Evolutionary conservation across 305 asterid species (phyloP).

Genomic region (Fraxinus angustifolia): DNA sequence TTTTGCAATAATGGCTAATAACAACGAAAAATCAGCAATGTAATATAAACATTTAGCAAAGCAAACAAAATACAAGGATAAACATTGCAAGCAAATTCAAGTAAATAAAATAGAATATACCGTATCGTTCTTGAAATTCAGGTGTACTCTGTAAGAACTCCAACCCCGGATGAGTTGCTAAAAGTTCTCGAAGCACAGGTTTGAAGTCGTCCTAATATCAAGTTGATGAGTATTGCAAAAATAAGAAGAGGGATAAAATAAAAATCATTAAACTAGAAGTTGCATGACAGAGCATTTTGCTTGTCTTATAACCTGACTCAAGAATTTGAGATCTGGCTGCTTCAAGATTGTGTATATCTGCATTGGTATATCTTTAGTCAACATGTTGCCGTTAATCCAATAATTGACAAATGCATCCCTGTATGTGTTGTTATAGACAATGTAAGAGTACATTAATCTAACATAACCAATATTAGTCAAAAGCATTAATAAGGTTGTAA

Average conservation of each 20-base stretch:
- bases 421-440: conserved; percentile 26
- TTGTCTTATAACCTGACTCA: conserved; percentile 52
- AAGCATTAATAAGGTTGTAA: conserved; percentile 12
- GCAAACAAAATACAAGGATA: background rate
- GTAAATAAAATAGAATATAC: conserved; percentile 36
- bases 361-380: conserved; percentile 71
- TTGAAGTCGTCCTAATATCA: conserved; percentile 73
- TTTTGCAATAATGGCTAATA: conserved; percentile 4
- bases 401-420: conserved; percentile 89
- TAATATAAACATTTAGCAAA: background rate
- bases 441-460: conserved; percentile 23
- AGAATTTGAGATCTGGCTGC: conserved; percentile 62
- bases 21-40: conserved; percentile 5
- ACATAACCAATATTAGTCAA: conserved; percentile 5
- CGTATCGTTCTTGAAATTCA: conserved; percentile 95
- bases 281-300: conserved; percentile 8
- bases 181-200: conserved; percentile 82
- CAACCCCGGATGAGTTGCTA: conserved; percentile 85
- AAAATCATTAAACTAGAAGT: conserved; percentile 11
- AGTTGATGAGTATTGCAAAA: conserved; percentile 19
- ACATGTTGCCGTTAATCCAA: conserved; percentile 75
- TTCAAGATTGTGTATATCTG: conserved; percentile 74
- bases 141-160: conserved; percentile 93
- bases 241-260: conserved; percentile 12
- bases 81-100: background rate